Percentiles rank a stretch among this genome's conserved stretches.
phyloP scores from a whole-genome alignment of 2,329 filamentous ascomycete genomes.

The Penicillium sp. region DNA sequence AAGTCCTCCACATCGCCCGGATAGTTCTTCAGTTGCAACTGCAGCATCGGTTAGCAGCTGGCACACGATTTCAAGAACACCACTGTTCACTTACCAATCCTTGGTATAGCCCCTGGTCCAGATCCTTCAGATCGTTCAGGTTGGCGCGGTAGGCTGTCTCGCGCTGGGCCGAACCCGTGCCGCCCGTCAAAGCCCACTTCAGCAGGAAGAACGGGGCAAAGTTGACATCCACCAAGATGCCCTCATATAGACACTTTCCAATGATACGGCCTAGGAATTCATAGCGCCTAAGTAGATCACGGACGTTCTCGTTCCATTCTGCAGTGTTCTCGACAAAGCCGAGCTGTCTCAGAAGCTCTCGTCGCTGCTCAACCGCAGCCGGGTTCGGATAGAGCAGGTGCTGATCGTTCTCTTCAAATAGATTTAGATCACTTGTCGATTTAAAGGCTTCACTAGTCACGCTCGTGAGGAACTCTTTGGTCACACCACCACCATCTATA shows the following conservation, averaged over 20 bases:
- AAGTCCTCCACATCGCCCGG: constrained; percentile 70
- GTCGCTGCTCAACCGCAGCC: constrained; percentile 61
- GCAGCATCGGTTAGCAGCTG: too few species aligned
- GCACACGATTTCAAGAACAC: too few species aligned
- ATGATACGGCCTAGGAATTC: constrained; percentile 89
- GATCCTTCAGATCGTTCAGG: constrained; percentile 83
- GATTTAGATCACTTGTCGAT: constrained; percentile 47
- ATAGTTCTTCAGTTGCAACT: constrained; percentile 67
- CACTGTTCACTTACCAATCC: constrained; percentile 58
- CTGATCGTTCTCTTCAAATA: constrained; percentile 77
- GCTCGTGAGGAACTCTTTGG: constrained; percentile 89
- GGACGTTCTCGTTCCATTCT: constrained; percentile 48
- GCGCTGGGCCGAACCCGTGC: constrained; percentile 52
- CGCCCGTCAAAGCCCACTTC: constrained; percentile 79
- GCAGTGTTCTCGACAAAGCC: constrained; percentile 51
- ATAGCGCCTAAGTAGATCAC: constrained; percentile 61
- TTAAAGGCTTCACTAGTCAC: constrained; percentile 78
- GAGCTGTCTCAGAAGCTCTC: too few species aligned
- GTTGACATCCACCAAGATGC: constrained; percentile 81
- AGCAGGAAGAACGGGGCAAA: constrained; percentile 94
- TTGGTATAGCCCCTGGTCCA: constrained; percentile 83
- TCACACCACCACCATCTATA: constrained; percentile 93
- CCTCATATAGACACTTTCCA: constrained; percentile 94
- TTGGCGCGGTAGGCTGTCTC: constrained; percentile 75
- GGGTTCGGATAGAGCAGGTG: constrained; percentile 87